Percentiles rank a stretch among this genome's conserved stretches.
Evolutionary conservation across 2,329 filamentous ascomycete species (phyloP).

Genomic region (Penicillium corylophilum): DNA sequence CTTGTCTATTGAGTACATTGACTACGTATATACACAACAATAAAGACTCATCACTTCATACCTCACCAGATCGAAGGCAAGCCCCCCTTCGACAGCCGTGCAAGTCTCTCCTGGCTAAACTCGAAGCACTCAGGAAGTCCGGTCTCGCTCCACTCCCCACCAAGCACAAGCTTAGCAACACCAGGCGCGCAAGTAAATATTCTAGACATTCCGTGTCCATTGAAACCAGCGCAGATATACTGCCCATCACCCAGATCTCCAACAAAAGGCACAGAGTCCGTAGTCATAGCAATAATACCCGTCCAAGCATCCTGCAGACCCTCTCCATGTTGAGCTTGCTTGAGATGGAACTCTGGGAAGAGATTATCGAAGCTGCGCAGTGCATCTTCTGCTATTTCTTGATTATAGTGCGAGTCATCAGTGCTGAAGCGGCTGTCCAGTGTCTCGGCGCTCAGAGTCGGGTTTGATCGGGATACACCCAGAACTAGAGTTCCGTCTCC

Average conservation of each 20-base stretch:
- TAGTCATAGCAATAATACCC: constrained; percentile 50
- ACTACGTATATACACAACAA: neutral
- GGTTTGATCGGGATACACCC: constrained; percentile 46
- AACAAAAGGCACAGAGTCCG: constrained; percentile 50
- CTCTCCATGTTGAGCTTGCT: constrained; percentile 37
- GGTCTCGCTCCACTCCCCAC: constrained; percentile 40
- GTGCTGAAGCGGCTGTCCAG: constrained; percentile 32
- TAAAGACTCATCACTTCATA: neutral
- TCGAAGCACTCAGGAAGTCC: constrained; percentile 41
- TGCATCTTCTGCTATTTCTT: constrained; percentile 43
- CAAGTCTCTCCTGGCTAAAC: constrained; percentile 28
- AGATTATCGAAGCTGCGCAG: constrained; percentile 35
- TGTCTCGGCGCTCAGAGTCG: constrained; percentile 35
- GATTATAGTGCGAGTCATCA: constrained; percentile 42
- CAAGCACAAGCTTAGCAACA: constrained; percentile 44
- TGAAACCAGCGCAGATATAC: constrained; percentile 52
- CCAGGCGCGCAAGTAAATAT: constrained; percentile 51
- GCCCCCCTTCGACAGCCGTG: constrained; percentile 10
- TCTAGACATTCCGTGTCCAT: constrained; percentile 50
- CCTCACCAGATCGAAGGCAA: constrained; percentile 23
- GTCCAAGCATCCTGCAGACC: constrained; percentile 50
- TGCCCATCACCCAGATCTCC: constrained; percentile 46
- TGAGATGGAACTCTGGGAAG: constrained; percentile 30
- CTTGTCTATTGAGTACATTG: neutral
- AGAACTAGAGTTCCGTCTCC: constrained; percentile 47